Evolutionary conservation across 108 stramenopile species (phyloP), one percentile per base, ranked within the genome.

Genomic region (Cyclotella cryptica): DNA sequence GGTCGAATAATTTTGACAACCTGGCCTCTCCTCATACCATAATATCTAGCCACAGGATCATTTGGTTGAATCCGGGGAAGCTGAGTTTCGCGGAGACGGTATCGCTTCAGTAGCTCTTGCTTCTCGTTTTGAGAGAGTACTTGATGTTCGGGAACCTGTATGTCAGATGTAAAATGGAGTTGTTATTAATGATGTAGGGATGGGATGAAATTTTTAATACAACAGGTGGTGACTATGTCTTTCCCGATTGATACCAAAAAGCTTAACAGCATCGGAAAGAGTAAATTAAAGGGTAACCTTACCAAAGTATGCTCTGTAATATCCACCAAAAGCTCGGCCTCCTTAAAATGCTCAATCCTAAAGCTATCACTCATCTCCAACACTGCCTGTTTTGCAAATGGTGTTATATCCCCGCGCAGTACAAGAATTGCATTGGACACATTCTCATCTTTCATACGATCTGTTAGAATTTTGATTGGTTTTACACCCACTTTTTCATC

Each of bases 1-100:
- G 98, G 98, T 63, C 99, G 92, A 71, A 98, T 98, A 78, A 99
- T 99, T 77, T 99, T 99, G 40, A 99, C 98, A 17, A 99, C 98
- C 65, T 98, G 89, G 26, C 98, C 98, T 64, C 96, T 80, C 75
- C 91, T 93, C 97, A 99, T 92, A 41, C 99, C 99, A 80, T 96
- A 99, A 77, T 98, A 99, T 43, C 99, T 78, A 3, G 98, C 98
- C 11, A 99, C 95, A 19, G 99, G 99, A 84, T 99, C 99, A 57
- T 93, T 96, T 11, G 90, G 86, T 73, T 99, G 98, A 72, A 99
- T 99, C n/a, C 98, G 85, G 26, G 99, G 99, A 30, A 99, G 89
- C 85, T 99, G 98, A 11, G 88, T 95, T 49, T 98, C 98, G 75
- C 97, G 98, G 45, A 99, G 83, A 60, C 98, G 92, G 83, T 99